A percentile compares a stretch with the other conserved stretches of the same genome.
Conservation (phyloP, 495 filamentous ascomycete genomes). For the Lophiostoma macrostomum region DNA sequence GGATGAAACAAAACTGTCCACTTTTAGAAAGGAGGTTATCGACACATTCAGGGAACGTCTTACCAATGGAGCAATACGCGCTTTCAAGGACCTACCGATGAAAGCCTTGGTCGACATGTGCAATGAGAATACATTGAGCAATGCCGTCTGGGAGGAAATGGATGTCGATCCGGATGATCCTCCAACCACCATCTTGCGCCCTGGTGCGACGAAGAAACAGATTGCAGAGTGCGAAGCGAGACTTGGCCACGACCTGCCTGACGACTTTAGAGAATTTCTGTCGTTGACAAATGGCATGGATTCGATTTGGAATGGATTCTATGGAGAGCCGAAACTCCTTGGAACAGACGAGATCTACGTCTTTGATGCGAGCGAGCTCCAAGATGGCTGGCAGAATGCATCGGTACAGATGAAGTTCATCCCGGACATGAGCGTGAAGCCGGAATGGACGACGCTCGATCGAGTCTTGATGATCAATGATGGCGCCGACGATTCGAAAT, state of each 20-base stretch:
- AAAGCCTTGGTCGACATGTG: slow-evolving; percentile 22
- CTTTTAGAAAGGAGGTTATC: slow-evolving; percentile 20
- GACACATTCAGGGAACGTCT: slow-evolving; percentile 24
- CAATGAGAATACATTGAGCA: slow-evolving; percentile 31
- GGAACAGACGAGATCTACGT: slow-evolving; percentile 20
- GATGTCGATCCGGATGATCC: slow-evolving; percentile 30
- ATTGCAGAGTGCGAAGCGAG: slow-evolving; percentile 12
- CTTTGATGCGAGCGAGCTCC: slow-evolving; percentile 25
- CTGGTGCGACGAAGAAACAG: slow-evolving; percentile 16
- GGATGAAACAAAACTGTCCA: slow-evolving; percentile 19
- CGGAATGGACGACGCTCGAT: slow-evolving; percentile 8
- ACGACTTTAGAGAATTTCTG: slow-evolving; percentile 29
- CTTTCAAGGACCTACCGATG: slow-evolving; percentile 14
- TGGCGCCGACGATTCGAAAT: slow-evolving; percentile 17
- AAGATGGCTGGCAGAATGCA: slow-evolving; percentile 19
- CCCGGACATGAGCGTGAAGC: slow-evolving; percentile 21
- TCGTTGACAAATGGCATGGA: slow-evolving; percentile 24
- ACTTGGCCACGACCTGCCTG: slow-evolving; percentile 19
- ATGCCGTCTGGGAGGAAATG: slow-evolving; percentile 32
- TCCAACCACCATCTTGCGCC: slow-evolving; percentile 23
- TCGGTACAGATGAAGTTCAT: slow-evolving; percentile 22
- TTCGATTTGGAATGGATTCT: slow-evolving; percentile 28
- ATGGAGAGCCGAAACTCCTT: slow-evolving; percentile 24
- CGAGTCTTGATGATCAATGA: slow-evolving; percentile 25
- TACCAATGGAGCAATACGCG: slow-evolving; percentile 16